Percentiles rank a stretch among this genome's conserved stretches.
Evolutionary conservation across 495 filamentous ascomycete genomes (phyloP).

Genomic region (Aspergillus sparsus): DNA sequence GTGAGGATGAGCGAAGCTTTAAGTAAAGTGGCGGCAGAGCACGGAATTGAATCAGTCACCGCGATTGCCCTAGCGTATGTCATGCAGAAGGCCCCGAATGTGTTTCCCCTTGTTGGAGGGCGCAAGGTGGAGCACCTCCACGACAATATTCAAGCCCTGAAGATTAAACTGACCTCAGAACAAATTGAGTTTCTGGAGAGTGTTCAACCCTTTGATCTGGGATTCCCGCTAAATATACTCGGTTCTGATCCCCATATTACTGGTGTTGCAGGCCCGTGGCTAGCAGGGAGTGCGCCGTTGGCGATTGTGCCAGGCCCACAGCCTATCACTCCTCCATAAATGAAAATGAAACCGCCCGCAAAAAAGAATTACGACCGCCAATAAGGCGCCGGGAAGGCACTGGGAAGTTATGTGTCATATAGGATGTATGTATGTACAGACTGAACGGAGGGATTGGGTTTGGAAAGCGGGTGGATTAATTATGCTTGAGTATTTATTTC

Average conservation of each 20-base stretch:
- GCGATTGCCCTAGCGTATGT: slow-evolving; percentile 61
- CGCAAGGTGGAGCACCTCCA: slow-evolving; percentile 62
- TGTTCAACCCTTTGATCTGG: slow-evolving; percentile 48
- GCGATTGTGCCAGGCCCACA: slow-evolving; percentile 15
- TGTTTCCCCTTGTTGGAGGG: slow-evolving; percentile 71
- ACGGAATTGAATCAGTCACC: slow-evolving; percentile 48
- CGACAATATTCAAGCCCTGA: slow-evolving; percentile 58
- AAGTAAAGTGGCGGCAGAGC: slow-evolving; percentile 53
- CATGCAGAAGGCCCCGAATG: slow-evolving; percentile 58
- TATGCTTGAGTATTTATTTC: no score
- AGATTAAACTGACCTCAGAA: slow-evolving; percentile 14
- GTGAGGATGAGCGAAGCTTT: slow-evolving; percentile 48
- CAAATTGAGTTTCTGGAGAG: slow-evolving; percentile 37
- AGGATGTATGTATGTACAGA: no score
- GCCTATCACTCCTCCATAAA: slow-evolving; percentile 13
- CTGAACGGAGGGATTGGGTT: no score
- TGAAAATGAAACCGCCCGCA: no score
- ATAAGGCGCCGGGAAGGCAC: no score
- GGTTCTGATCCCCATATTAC: slow-evolving; percentile 35
- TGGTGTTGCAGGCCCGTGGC: slow-evolving; percentile 16
- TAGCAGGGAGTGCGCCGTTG: slow-evolving; percentile 10
- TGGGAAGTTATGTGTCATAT: no score
- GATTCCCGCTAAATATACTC: slow-evolving; percentile 57
- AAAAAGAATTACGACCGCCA: no score
- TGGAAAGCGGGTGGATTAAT: no score